These are phyloP conservation scores for Candida sp. DNA, from an alignment of 1,139 yeast species.

Conservation along the genomic window DNA sequence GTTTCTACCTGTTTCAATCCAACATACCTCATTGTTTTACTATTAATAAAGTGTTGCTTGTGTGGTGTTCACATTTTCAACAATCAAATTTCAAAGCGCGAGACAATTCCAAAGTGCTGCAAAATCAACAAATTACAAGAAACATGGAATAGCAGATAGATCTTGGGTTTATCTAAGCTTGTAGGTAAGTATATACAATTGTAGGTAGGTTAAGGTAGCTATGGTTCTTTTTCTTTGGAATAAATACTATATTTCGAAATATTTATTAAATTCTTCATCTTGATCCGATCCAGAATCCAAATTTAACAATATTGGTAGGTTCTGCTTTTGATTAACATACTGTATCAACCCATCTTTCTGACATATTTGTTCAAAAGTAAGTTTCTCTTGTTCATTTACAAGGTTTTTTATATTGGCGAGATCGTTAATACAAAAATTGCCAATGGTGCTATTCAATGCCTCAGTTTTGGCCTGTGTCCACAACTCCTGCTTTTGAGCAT, in stretches of 20 bases:
- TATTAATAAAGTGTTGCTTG: neutral
- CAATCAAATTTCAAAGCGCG: neutral
- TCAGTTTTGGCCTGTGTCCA: slow-evolving; percentile 10
- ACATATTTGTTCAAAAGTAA: slow-evolving; percentile 12
- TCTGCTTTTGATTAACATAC: slow-evolving; percentile 7
- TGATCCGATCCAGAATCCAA: slow-evolving; percentile 1
- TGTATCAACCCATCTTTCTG: slow-evolving; percentile 11
- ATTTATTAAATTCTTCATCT: neutral
- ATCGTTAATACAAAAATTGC: slow-evolving; percentile 10
- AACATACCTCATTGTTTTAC: slow-evolving; percentile 1
- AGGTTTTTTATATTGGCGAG: slow-evolving; percentile 10
- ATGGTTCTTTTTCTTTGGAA: too few relatives aligned
- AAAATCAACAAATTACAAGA: too few relatives aligned
- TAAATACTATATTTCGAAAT: neutral
- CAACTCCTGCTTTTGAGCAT: slow-evolving; percentile 5
- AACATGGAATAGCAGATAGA: too few relatives aligned
- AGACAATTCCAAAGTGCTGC: neutral
- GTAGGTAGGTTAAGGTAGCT: too few relatives aligned
- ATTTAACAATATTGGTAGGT: neutral
- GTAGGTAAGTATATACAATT: too few relatives aligned
- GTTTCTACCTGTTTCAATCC: too few relatives aligned
- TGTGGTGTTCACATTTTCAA: neutral
- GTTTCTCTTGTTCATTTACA: slow-evolving; percentile 9
- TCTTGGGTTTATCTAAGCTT: too few relatives aligned
- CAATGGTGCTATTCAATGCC: slow-evolving; percentile 9